Base-by-base conservation (phyloP, 129 eudicot genomes). In the Dittrichia graveolens region DNA sequence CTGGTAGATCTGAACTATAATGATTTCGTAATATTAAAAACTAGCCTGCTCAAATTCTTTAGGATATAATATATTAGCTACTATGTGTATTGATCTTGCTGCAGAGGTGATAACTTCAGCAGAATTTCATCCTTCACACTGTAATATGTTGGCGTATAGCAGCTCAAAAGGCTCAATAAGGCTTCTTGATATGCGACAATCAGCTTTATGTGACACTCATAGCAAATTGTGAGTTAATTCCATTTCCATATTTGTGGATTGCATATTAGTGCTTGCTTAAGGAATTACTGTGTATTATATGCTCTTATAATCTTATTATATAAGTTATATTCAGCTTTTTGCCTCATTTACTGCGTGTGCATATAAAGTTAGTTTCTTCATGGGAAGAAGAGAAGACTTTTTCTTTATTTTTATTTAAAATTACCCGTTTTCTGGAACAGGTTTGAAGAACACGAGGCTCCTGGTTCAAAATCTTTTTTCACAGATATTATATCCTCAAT, bases 51-150 rank as follows among this genome's bases (percentile, higher is more conserved):
- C 15, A 45, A 34, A 3, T 13, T 45, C 1, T 37, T 59, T 47
- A 18, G 19, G 39, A 37, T 47, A 47, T 48, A 57, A 47, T 48
- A 57, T 71, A 71, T 63, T 19, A 24, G 31, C 31, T 24, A 24
- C 31, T 19, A 34, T 34, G 69, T 72, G 41, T 56, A 13, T 72
- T 72, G 31, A 24, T 71, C 53, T 64, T 71, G 41, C 13, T 83
- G 88, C 96, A 92, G 98, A 92, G 95, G 98, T 92, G 49, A 92
- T 92, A 80, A 92, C 98, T 39, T 92, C 91, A 67, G 98, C 96
- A 58, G 98, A 89, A 67, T 92, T 92, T 78, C 98, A 92, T 84
- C 98, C 98, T 78, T 81, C 88, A 61, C 96, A 87, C 52, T 92
- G 98, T 83, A 92, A 89, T 81, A 81, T 72, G 81, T 85, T 92